Evolutionary conservation across 441 rosid genomes (phyloP).

Genomic region (Gossypium aridum): DNA sequence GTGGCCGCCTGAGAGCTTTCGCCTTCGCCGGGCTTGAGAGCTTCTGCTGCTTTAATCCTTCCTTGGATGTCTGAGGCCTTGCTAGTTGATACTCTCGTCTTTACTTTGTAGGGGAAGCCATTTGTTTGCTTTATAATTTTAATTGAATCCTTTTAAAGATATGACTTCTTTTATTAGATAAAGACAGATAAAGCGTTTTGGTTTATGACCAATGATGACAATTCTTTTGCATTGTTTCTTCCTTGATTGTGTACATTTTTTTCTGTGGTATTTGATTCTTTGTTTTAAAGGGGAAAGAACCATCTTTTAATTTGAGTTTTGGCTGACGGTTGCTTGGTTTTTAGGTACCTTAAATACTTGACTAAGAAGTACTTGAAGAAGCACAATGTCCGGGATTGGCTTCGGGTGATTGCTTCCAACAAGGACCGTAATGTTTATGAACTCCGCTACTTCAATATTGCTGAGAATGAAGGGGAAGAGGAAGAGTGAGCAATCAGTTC

Average conservation of each 20-base stretch:
- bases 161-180: background rate
- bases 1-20: constrained; percentile 9
- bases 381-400: constrained; percentile 86
- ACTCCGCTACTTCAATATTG: constrained; percentile 82
- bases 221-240: background rate
- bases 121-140: background rate
- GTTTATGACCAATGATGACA: background rate
- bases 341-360: constrained; percentile 78
- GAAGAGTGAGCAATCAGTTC: constrained; percentile 42
- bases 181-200: background rate
- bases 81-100: no score
- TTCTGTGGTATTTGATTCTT: background rate
- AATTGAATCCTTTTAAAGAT: background rate
- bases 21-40: constrained; percentile 11
- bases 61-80: constrained; percentile 4
- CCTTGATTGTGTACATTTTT: background rate
- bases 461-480: constrained; percentile 74
- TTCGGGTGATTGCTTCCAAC: constrained; percentile 78
- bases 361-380: constrained; percentile 91
- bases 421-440: constrained; percentile 70
- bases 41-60: background rate
- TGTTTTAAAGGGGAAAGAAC: background rate
- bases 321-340: background rate
- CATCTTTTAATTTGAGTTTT: background rate
- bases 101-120: background rate